Percentiles rank a stretch among this genome's conserved stretches.
These are phyloP conservation scores for Trypanosoma mega DNA, from an alignment of 208 protist genomes.

Conservation along the genomic window DNA sequence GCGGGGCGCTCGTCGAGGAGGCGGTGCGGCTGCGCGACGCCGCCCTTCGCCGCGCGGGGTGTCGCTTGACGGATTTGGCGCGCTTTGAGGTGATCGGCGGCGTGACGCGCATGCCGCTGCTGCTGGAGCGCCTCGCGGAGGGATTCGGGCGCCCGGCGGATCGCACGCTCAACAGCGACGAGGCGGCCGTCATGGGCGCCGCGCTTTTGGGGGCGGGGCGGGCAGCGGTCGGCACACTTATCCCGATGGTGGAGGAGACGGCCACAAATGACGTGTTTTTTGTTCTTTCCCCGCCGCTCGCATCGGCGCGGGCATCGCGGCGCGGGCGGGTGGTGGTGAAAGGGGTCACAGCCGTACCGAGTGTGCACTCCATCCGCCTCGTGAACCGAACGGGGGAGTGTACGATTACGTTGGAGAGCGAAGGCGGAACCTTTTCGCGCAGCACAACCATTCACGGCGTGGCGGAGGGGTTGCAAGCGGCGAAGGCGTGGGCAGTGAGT, in stretches of 20 bases:
- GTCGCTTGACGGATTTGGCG: slow-evolving; percentile 17
- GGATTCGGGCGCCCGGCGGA: slow-evolving; percentile 36
- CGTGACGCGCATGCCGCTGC: slow-evolving; percentile 71
- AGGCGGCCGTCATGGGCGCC: slow-evolving; percentile 73
- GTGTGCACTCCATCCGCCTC: slow-evolving; percentile 27
- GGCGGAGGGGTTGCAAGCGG: slow-evolving; percentile 1
- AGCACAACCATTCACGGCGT: slow-evolving; percentile 14
- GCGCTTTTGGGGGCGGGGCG: slow-evolving; percentile 43
- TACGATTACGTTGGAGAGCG: slow-evolving; percentile 23
- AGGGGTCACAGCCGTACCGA: slow-evolving; percentile 26
- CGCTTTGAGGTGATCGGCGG: slow-evolving; percentile 86
- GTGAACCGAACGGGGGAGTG: slow-evolving; percentile 34
- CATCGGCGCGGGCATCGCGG: background rate
- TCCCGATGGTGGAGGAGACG: slow-evolving; percentile 41
- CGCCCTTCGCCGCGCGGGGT: slow-evolving; percentile 28
- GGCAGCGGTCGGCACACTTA: slow-evolving; percentile 11
- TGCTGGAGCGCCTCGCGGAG: slow-evolving; percentile 59
- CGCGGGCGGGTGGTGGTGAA: slow-evolving; percentile 28
- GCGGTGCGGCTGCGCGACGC: slow-evolving; percentile 41
- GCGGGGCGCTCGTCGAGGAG: slow-evolving; percentile 54
- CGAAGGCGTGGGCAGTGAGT: background rate
- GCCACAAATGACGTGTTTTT: slow-evolving; percentile 52
- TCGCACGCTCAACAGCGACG: slow-evolving; percentile 85
- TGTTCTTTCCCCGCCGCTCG: slow-evolving; percentile 17
- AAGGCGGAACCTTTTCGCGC: slow-evolving; percentile 15